Evolutionary conservation across 768 basidiomycete species (phyloP).

Genomic region (Phaeotremella fagi): DNA sequence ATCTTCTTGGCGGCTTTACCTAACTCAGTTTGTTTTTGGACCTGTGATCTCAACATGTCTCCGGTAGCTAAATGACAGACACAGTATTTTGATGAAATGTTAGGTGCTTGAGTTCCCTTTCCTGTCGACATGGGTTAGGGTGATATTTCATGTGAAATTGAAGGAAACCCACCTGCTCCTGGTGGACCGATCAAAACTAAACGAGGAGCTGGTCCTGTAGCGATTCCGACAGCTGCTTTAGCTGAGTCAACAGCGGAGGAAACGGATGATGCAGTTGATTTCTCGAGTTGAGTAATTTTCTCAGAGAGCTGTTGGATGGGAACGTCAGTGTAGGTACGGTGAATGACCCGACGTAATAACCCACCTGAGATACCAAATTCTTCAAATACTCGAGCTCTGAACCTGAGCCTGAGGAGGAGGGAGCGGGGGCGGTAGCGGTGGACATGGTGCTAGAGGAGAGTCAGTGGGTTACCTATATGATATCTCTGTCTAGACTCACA

Average conservation of each 20-base stretch:
- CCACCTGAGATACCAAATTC: constrained; percentile 69
- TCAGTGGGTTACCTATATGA: no score
- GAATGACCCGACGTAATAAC: constrained; percentile 1
- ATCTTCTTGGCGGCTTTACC: constrained; percentile 93
- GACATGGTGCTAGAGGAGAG: background rate
- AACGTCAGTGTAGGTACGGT: background rate
- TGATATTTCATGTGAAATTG: constrained; percentile 1
- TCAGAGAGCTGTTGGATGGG: constrained; percentile 59
- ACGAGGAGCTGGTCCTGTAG: constrained; percentile 62
- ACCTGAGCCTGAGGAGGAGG: constrained; percentile 26
- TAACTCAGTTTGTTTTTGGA: constrained; percentile 75
- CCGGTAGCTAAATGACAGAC: constrained; percentile 98
- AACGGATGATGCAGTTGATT: constrained; percentile 50
- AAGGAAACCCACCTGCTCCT: constrained; percentile 70
- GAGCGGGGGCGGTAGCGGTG: background rate
- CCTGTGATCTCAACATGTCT: constrained; percentile 96
- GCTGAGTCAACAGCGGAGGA: constrained; percentile 41
- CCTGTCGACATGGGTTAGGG: constrained; percentile 53
- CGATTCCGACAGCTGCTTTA: constrained; percentile 54
- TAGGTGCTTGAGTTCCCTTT: constrained; percentile 96
- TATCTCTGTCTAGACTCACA: no score
- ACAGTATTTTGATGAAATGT: constrained; percentile 85
- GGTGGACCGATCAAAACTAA: constrained; percentile 94
- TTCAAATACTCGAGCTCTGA: constrained; percentile 91
- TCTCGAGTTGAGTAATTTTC: constrained; percentile 79